Evolutionary conservation across 371 early-diverging fungal genomes (phyloP).

Genomic region (Syncephalastrum contaminatum): DNA sequence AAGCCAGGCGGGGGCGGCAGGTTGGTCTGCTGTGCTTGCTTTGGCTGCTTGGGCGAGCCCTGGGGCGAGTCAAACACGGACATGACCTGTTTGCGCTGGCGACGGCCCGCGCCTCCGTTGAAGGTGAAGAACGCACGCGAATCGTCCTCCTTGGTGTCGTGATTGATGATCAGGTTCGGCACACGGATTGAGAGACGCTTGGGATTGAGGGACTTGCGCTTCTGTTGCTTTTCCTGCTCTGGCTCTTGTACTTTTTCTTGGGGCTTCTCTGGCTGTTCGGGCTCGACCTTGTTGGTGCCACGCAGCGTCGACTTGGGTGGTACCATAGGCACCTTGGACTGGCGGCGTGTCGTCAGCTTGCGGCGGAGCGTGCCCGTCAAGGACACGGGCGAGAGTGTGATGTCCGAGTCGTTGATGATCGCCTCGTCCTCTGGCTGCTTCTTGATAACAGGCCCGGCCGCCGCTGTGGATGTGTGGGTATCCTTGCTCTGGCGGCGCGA

Average conservation of each 20-base stretch:
- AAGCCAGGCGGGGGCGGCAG: constrained; percentile 27
- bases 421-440: too few species aligned
- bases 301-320: constrained; percentile 32
- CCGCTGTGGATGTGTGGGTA: constrained; percentile 9
- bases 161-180: constrained; percentile 20
- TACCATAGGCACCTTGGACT: constrained; percentile 17
- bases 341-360: constrained; percentile 11
- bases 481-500: constrained; percentile 30
- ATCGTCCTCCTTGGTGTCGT: constrained; percentile 4
- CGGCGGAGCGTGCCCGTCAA: constrained; percentile 39
- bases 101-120: constrained; percentile 15
- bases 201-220: constrained; percentile 8
- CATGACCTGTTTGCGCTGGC: constrained; percentile 41
- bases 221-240: neutral
- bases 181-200: constrained; percentile 41
- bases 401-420: neutral
- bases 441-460: constrained; percentile 6
- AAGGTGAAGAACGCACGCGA: constrained; percentile 37
- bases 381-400: constrained; percentile 13
- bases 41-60: neutral
- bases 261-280: constrained; percentile 3
- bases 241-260: too few species aligned
- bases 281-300: constrained; percentile 33
- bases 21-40: constrained; percentile 8
- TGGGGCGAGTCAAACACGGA: constrained; percentile 24